Evolutionary conservation across 768 basidiomycete genomes (phyloP).

Genomic region (Amanita rubescens): DNA sequence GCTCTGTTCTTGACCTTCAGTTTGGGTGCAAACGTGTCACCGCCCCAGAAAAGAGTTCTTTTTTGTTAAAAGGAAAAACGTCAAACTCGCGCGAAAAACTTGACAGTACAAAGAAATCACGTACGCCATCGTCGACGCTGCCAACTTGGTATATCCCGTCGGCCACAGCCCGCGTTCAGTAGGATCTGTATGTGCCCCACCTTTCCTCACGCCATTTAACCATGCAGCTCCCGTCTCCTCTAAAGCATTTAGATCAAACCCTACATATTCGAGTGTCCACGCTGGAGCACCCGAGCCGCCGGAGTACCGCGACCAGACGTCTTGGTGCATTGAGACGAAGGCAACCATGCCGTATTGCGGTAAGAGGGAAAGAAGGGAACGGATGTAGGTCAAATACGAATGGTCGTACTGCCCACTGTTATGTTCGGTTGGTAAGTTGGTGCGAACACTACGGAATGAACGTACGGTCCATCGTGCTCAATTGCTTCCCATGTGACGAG

Average conservation of each 20-base stretch:
- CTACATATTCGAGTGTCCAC: constrained; percentile 85
- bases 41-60: constrained; percentile 92
- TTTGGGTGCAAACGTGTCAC: constrained; percentile 79
- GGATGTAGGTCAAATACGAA: constrained; percentile 78
- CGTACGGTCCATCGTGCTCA: constrained; percentile 89
- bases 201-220: constrained; percentile 62
- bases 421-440: constrained; percentile 2
- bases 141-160: constrained; percentile 88
- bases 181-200: constrained; percentile 61
- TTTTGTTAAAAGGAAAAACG: not conserved
- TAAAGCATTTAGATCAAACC: constrained; percentile 75
- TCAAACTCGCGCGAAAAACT: too few species aligned
- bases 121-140: constrained; percentile 89
- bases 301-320: constrained; percentile 92
- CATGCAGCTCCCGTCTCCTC: constrained; percentile 86
- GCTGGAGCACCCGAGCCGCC: constrained; percentile 96
- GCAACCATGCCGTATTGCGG: constrained; percentile 67
- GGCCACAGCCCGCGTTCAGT: constrained; percentile 87
- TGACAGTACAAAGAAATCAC: constrained; percentile 17
- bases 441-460: constrained; percentile 14
- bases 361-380: constrained; percentile 55
- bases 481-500: constrained; percentile 97
- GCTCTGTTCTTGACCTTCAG: constrained; percentile 42
- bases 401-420: constrained; percentile 75
- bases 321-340: constrained; percentile 83